These are phyloP conservation scores for Diplosphaera chodatii DNA, from an alignment of 139 green algal species.

Conservation along the genomic window DNA sequence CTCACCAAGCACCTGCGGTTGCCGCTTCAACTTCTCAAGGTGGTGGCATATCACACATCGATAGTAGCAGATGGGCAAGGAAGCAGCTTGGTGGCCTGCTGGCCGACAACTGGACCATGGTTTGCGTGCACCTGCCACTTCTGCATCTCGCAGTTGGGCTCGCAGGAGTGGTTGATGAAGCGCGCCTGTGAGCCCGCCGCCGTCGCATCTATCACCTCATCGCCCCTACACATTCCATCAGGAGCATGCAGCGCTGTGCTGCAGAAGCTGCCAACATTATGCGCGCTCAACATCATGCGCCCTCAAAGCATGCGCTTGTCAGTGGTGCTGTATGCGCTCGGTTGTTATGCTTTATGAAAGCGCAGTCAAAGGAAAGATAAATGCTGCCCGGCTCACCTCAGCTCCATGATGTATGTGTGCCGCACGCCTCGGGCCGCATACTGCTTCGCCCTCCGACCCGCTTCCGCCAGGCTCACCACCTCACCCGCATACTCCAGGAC, in stretches of 20 bases:
- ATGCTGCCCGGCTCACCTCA: constrained; percentile 23
- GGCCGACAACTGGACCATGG: too few relatives aligned
- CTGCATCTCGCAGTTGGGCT: constrained; percentile 34
- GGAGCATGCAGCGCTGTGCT: background rate
- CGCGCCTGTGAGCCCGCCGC: constrained; percentile 34
- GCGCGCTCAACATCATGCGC: too few relatives aligned
- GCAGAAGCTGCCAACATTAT: constrained; percentile 4
- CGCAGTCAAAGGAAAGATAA: too few relatives aligned
- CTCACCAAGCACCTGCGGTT: constrained; percentile 12
- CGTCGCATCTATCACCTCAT: constrained; percentile 51
- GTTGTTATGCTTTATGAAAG: too few relatives aligned
- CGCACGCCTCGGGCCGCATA: constrained; percentile 9
- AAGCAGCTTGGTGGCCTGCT: too few relatives aligned
- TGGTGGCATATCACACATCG: too few relatives aligned
- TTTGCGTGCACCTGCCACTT: constrained; percentile 18
- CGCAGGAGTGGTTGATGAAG: constrained; percentile 68
- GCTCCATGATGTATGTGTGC: constrained; percentile 35
- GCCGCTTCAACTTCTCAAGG: too few relatives aligned
- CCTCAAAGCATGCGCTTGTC: too few relatives aligned
- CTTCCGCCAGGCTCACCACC: constrained; percentile 18
- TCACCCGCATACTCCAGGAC: constrained; percentile 29
- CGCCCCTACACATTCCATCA: background rate
- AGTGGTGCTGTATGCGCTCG: too few relatives aligned
- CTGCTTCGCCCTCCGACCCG: constrained; percentile 1
- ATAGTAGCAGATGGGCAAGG: too few relatives aligned